Evolutionary conservation across 495 filamentous ascomycete genomes (phyloP).

Genomic region (Gamarada debralockiae): DNA sequence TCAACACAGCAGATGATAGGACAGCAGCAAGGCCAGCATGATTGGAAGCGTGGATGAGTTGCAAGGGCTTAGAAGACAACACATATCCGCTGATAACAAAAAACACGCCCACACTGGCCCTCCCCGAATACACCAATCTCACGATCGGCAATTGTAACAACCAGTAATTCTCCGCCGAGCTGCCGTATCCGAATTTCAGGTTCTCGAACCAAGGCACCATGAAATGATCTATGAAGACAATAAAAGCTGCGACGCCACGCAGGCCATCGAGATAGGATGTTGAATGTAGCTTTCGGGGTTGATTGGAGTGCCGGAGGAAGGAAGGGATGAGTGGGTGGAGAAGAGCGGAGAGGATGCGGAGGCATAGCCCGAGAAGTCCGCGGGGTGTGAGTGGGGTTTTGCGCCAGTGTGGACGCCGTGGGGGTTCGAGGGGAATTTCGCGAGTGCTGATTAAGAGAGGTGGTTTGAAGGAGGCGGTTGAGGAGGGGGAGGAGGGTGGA

Average conservation of each 20-base stretch:
- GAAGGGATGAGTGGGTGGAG: constrained; percentile 8
- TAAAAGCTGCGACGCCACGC: constrained; percentile 47
- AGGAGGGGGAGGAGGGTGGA: background rate
- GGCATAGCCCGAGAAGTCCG: too few species aligned
- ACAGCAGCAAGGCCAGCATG: constrained; percentile 24
- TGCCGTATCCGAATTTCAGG: constrained; percentile 34
- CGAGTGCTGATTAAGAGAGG: background rate
- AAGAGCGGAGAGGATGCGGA: background rate
- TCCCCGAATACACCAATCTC: constrained; percentile 57
- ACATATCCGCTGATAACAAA: constrained; percentile 71
- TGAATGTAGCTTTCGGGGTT: constrained; percentile 26
- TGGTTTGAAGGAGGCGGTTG: background rate
- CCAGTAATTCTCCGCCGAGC: constrained; percentile 34
- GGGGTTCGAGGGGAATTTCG: background rate
- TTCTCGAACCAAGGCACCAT: constrained; percentile 28
- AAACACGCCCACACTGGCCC: constrained; percentile 67
- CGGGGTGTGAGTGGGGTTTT: constrained; percentile 1
- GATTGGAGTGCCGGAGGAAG: background rate
- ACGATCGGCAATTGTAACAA: constrained; percentile 58
- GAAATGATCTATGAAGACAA: constrained; percentile 45
- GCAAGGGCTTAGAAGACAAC: constrained; percentile 57
- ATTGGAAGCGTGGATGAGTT: constrained; percentile 45
- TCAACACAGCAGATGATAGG: constrained; percentile 56
- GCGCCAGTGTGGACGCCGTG: background rate
- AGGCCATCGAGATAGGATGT: constrained; percentile 54